Conservation (phyloP, 805 yeast genomes). For the Starmerella kuoi region DNA sequence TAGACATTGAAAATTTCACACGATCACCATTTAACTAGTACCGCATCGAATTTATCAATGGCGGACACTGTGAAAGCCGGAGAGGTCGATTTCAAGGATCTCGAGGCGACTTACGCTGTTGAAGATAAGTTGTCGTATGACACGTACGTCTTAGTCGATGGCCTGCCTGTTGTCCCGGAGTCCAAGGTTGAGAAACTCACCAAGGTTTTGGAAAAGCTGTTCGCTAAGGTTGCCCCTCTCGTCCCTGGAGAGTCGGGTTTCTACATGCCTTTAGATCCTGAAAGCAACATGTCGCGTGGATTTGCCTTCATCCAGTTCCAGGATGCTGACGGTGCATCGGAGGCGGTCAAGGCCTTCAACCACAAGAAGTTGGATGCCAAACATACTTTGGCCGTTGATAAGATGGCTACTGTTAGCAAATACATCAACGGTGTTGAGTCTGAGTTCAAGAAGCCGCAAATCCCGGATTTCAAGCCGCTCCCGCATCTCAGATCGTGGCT, state of each 20-base stretch:
- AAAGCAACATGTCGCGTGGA: slow-evolving; percentile 70
- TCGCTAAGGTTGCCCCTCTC: slow-evolving; percentile 66
- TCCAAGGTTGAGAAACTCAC: slow-evolving; percentile 69
- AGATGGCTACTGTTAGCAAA: slow-evolving; percentile 35
- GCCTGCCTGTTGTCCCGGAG: slow-evolving; percentile 92
- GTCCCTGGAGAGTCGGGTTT: slow-evolving; percentile 38
- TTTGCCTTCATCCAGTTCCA: slow-evolving; percentile 68
- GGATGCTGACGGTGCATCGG: slow-evolving; percentile 51
- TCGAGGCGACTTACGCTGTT: slow-evolving; percentile 63
- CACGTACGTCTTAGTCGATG: slow-evolving; percentile 75
- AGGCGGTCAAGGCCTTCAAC: slow-evolving; percentile 68
- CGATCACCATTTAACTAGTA: neutral
- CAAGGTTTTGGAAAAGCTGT: slow-evolving; percentile 73
- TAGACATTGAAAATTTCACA: slow-evolving; percentile 2
- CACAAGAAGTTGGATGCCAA: slow-evolving; percentile 87
- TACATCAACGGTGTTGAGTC: slow-evolving; percentile 36
- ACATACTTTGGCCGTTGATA: slow-evolving; percentile 79
- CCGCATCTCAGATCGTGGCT: slow-evolving; percentile 87
- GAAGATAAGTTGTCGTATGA: slow-evolving; percentile 54
- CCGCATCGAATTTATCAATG: slow-evolving; percentile 5
- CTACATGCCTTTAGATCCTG: slow-evolving; percentile 56
- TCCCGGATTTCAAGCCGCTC: slow-evolving; percentile 60
- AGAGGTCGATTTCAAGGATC: slow-evolving; percentile 60
- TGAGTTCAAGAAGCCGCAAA: slow-evolving; percentile 52
- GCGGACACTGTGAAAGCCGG: slow-evolving; percentile 11